Evolutionary conservation across 345 rosid genomes (phyloP).

Genomic region (Cardiospermum halicacabum): DNA sequence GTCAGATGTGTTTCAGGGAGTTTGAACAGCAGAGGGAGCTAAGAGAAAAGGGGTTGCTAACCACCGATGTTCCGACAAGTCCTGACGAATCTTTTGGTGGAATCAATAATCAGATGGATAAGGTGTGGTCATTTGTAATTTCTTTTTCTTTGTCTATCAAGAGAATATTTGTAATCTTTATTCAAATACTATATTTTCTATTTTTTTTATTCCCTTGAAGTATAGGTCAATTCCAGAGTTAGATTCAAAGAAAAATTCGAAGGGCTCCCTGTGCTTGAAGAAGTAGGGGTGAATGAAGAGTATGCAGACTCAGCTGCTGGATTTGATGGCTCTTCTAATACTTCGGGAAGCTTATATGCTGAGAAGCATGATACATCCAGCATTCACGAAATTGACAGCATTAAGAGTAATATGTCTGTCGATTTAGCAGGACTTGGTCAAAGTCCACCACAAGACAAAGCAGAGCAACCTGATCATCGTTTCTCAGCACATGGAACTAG

Average conservation of each 20-base stretch:
- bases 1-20: constrained; percentile 48
- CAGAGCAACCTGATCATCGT: constrained; percentile 43
- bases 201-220: constrained; percentile 5
- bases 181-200: background rate
- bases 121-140: constrained; percentile 39
- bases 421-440: constrained; percentile 66
- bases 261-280: constrained; percentile 45
- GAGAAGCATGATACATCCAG: constrained; percentile 83
- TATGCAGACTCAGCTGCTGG: constrained; percentile 59
- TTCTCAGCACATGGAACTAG: constrained; percentile 37
- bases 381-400: constrained; percentile 68
- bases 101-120: constrained; percentile 50
- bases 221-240: constrained; percentile 57
- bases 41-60: constrained; percentile 73
- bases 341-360: constrained; percentile 73
- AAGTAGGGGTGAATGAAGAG: constrained; percentile 42
- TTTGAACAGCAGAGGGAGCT: constrained; percentile 96
- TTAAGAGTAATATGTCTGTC: constrained; percentile 66
- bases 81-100: constrained; percentile 53
- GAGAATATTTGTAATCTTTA: background rate
- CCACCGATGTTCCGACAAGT: constrained; percentile 48
- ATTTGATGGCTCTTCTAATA: constrained; percentile 84
- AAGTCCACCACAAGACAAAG: constrained; percentile 51
- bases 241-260: constrained; percentile 54
- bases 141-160: constrained; percentile 2